Conservation (phyloP, 345 rosid species). For the Ailanthus altissimus region DNA sequence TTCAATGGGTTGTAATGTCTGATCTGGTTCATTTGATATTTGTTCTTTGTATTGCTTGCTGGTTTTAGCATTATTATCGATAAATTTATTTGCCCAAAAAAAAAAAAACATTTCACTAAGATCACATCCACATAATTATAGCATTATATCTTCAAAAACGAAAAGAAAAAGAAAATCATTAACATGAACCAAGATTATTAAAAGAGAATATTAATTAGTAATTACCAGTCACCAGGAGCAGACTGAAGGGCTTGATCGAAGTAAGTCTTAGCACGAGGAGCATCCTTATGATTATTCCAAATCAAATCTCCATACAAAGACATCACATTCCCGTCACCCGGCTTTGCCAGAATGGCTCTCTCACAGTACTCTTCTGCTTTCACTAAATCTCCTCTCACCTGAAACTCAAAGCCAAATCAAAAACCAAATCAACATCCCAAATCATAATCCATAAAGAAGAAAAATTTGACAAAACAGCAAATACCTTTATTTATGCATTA, state of each 20-base stretch:
- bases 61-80: too few species aligned
- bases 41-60: too few species aligned
- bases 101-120: too few species aligned
- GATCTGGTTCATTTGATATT: too few species aligned
- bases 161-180: too few species aligned
- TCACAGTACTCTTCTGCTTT: constrained; percentile 52
- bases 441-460: background rate
- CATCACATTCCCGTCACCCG: constrained; percentile 45
- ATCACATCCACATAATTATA: too few species aligned
- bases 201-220: background rate
- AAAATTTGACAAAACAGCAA: background rate
- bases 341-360: constrained; percentile 44
- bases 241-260: constrained; percentile 52
- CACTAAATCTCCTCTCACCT: constrained; percentile 41
- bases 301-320: constrained; percentile 54
- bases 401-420: background rate
- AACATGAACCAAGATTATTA: background rate
- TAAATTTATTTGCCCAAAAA: too few species aligned
- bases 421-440: background rate
- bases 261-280: constrained; percentile 43
- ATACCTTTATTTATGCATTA: background rate
- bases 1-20: too few species aligned
- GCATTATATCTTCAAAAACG: background rate
- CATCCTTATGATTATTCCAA: constrained; percentile 50
- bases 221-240: constrained; percentile 52